Evolutionary conservation across 2,329 filamentous ascomycete species (phyloP).

Genomic region (Paramyrothecium roridum): DNA sequence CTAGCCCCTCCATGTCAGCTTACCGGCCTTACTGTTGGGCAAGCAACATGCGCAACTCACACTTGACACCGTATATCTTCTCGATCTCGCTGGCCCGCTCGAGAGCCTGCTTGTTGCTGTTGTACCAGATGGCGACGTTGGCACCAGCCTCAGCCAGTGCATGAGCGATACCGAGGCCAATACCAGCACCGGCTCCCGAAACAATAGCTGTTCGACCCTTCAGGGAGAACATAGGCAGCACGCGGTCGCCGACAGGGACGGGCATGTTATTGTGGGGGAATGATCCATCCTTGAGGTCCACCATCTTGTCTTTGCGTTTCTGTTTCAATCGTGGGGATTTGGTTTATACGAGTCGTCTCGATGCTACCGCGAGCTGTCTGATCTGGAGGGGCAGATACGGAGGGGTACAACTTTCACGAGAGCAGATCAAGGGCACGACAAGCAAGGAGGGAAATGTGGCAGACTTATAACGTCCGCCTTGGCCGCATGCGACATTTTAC

Average conservation of each 20-base stretch:
- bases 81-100: slow-evolving; percentile 61
- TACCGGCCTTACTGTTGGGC: background rate
- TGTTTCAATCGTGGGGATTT: no score
- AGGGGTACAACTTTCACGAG: no score
- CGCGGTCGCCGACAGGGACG: slow-evolving; percentile 41
- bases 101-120: slow-evolving; percentile 63
- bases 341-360: no score
- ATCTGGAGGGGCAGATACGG: no score
- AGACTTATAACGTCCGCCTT: background rate
- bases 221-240: slow-evolving; percentile 66
- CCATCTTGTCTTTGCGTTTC: slow-evolving; percentile 21
- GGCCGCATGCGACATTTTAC: background rate
- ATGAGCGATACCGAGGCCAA: slow-evolving; percentile 63
- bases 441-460: no score
- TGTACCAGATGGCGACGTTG: slow-evolving; percentile 71
- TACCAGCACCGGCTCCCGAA: slow-evolving; percentile 63
- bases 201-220: slow-evolving; percentile 69
- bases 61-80: slow-evolving; percentile 64
- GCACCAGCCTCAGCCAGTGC: slow-evolving; percentile 67
- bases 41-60: slow-evolving; percentile 35
- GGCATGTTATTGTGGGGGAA: slow-evolving; percentile 58
- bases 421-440: no score
- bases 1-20: slow-evolving; percentile 25
- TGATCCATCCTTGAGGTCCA: slow-evolving; percentile 40
- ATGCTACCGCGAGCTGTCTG: no score